Evolutionary conservation across 495 filamentous ascomycete genomes (phyloP), one percentile per base, ranked within the genome.

Genomic region (Mycothermus thermophilus): DNA sequence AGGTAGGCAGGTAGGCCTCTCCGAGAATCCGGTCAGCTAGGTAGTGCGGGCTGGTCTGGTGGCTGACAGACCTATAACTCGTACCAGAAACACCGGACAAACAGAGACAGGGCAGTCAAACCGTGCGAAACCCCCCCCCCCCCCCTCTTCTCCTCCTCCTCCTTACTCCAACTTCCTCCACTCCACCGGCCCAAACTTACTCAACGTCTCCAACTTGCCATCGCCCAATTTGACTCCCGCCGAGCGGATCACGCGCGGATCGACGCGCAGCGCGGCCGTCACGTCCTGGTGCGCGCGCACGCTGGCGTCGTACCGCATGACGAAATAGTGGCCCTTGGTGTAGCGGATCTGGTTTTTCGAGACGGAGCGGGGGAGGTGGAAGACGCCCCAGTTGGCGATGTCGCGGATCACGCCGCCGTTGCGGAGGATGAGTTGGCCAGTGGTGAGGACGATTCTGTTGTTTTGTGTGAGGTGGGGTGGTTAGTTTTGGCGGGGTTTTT

Each of bases 341-440:
- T 96, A 79, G 36, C 69, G 69, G 37, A 76, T 71, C 60, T 93
- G 83, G 59, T 88, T 79, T 52, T 75, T 75, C 42, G 68, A 76
- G 35, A 73, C 71, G 41, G 75, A 64, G 42, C 72, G 76, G 20
- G 90, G 90, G 11, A 97, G 75, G 8, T 75, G 60, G 63, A 87
- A 93, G 40, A 75, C 65, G 48, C 92, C 92, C 90, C 90, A 97
- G 68, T 97, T 96, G 35, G 76, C 79, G 48, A 83, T 70, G 51
- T 84, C 84, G 41, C 90, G 88, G 52, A 97, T 75, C 18, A 95
- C 86, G 59, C 90, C 90, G 57, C 81, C 80, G 48, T 75, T 71
- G 38, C 71, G 69, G 46, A 97, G 81, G 60, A 97, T 72, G 25
- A 87, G 69, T 30, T 72, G 67, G 43, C 92, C 90, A 46, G 85